These are phyloP conservation scores for Phylloporus rhodoxanthus DNA, from an alignment of 768 basidiomycete genomes.

Conservation along the genomic window DNA sequence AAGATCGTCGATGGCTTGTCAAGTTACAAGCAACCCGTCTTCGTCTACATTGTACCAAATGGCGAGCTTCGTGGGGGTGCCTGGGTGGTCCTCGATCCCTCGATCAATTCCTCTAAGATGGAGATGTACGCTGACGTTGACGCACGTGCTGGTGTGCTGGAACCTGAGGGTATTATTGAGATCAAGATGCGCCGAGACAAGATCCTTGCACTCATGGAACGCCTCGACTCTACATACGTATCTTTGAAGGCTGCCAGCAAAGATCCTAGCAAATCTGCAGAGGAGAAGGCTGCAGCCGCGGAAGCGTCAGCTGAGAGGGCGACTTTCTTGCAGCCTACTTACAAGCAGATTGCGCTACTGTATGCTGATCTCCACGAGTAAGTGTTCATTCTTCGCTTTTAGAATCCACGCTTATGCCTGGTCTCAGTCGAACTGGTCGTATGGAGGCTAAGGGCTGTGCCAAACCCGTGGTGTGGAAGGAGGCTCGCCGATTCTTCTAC, in stretches of 20 bases:
- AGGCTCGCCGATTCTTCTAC: conserved; percentile 86
- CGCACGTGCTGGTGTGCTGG: conserved; percentile 91
- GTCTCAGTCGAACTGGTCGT: conserved; percentile 75
- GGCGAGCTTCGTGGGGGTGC: conserved; percentile 98
- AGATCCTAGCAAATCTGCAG: conserved; percentile 62
- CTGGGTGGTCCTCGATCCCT: conserved; percentile 98
- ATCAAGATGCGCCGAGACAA: conserved; percentile 98
- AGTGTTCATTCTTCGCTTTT: conserved; percentile 28
- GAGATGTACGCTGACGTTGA: conserved; percentile 99
- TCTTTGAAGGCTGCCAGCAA: conserved; percentile 75
- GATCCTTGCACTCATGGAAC: conserved; percentile 84
- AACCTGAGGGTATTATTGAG: conserved; percentile 96
- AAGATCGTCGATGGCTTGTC: conserved; percentile 99
- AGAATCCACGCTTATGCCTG: conserved; percentile 3
- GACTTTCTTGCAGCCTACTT: conserved; percentile 76
- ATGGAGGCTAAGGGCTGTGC: conserved; percentile 99
- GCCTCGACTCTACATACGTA: conserved; percentile 81
- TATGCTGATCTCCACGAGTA: conserved; percentile 98
- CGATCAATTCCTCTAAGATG: conserved; percentile 96
- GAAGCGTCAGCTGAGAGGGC: conserved; percentile 72
- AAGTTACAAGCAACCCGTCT: conserved; percentile 94
- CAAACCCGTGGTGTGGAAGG: conserved; percentile 79
- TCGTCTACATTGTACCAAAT: conserved; percentile 97
- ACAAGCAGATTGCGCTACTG: conserved; percentile 87
- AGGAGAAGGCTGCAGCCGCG: conserved; percentile 67